Evolutionary conservation across 495 filamentous ascomycete species (phyloP).

Genomic region (Aspergillus nanangensis): DNA sequence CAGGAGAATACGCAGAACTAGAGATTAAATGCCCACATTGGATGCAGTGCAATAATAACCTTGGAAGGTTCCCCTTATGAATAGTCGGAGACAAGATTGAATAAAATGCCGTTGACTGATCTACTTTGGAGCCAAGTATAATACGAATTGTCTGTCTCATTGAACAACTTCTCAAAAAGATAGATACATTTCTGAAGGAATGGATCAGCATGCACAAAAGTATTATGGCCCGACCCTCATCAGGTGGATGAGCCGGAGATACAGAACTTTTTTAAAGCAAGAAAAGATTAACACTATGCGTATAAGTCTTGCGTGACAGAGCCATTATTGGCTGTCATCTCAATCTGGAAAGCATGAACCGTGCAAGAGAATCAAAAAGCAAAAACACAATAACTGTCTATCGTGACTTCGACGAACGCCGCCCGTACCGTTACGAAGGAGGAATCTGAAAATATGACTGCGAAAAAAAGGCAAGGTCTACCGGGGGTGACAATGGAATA

Average conservation of each 20-base stretch:
- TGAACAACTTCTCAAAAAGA: background rate
- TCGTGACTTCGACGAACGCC: conserved; percentile 42
- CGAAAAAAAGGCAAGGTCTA: conserved; percentile 31
- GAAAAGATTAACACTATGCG: conserved; percentile 26
- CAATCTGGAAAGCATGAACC: conserved; percentile 3
- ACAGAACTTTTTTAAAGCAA: conserved; percentile 15
- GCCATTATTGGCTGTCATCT: background rate
- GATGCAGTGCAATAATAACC: no score
- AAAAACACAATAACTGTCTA: conserved; percentile 35
- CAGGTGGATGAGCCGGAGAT: conserved; percentile 6
- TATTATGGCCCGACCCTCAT: no score
- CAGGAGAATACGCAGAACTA: no score
- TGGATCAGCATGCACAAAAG: no score
- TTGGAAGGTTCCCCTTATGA: no score
- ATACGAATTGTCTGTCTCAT: no score
- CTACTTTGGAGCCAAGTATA: no score
- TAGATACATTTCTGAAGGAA: conserved; percentile 5
- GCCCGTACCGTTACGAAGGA: conserved; percentile 38
- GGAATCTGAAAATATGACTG: conserved; percentile 15
- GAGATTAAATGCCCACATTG: no score
- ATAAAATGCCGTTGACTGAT: no score
- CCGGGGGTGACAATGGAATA: conserved; percentile 26
- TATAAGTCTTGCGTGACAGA: conserved; percentile 2
- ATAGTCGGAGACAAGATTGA: no score
- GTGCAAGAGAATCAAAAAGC: conserved; percentile 17